These are phyloP conservation scores for Pseudogymnoascus sp. DNA, from an alignment of 2,329 filamentous ascomycete genomes.

Conservation along the genomic window DNA sequence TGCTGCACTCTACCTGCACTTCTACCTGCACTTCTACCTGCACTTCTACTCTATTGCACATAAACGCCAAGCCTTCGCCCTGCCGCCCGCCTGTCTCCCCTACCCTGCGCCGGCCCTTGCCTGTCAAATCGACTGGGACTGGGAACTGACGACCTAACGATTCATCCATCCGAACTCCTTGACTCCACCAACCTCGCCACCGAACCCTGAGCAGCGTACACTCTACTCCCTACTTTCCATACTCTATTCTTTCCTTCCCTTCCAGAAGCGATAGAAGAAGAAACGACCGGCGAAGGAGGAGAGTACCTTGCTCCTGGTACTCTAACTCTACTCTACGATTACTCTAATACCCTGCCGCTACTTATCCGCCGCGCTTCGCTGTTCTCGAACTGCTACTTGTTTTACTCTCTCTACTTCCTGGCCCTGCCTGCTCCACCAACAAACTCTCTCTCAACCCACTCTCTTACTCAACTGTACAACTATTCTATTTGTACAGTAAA, in stretches of 20 bases:
- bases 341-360: background rate
- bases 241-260: background rate
- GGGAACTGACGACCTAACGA: background rate
- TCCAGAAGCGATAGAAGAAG: background rate
- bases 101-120: background rate
- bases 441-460: background rate
- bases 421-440: background rate
- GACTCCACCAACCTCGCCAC: background rate
- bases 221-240: background rate
- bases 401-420: background rate
- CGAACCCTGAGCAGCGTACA: background rate
- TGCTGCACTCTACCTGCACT: background rate
- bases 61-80: background rate
- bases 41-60: background rate
- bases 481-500: background rate
- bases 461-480: background rate
- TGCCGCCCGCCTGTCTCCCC: background rate
- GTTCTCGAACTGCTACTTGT: background rate
- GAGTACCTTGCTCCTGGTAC: background rate
- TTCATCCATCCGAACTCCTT: background rate
- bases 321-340: background rate
- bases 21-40: background rate
- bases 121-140: background rate
- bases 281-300: background rate
- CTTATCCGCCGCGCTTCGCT: background rate